Base-by-base conservation (phyloP, 2,329 filamentous ascomycete species). In the Sclerotinia borealis region DNA sequence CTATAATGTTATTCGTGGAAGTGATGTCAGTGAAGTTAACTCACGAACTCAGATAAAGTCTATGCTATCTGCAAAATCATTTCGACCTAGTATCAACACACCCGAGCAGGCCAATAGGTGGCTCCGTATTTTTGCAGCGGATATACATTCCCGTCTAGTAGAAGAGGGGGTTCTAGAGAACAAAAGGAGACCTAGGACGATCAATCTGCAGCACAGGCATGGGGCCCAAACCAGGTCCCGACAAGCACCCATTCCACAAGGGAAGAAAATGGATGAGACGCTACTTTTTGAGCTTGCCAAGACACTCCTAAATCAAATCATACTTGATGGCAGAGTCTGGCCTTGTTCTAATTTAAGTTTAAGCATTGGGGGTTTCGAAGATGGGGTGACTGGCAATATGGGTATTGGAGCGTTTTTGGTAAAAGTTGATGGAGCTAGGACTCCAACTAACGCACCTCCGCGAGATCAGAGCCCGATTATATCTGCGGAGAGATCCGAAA, bases 31-130 rank as follows among this genome's bases (percentile, higher is more conserved):
- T 70, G 93, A 97, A 75, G 92, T 99, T 68, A 97, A 92, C 72
- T 85, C 92, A 34, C 83, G 93, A 59, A 96, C 92, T 1, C 91
- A 95, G 72, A 96, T 97, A 79, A 97, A 98, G 75, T 95, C 90
- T 19, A 98, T 99, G 93, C 81, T 98, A 17, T 97, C 92, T 1
- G 93, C 95, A 25, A 99, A 99, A 74, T 96, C 92, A 0, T 99
- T 99, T 72, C 83, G 91, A 31, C 95, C 95, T 0, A 86, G 83
- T 63, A 93, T 98, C 73, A 90, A 86, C 69, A 88, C 82, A 2
- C 78, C 85, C 22, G 91, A 95, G 27, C 91, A 96, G 74, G 93
- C 88, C 1, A 79, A 84, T 29, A 87, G 87, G 65, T 99, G 95
- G 95, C 80, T 99, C 45, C 83, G 88, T 13, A 97, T 99, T 61